A percentile compares a stretch with the other conserved stretches of the same genome.
phyloP scores from a whole-genome alignment of 2,329 filamentous ascomycete species.

The Diaporthe sp. region DNA sequence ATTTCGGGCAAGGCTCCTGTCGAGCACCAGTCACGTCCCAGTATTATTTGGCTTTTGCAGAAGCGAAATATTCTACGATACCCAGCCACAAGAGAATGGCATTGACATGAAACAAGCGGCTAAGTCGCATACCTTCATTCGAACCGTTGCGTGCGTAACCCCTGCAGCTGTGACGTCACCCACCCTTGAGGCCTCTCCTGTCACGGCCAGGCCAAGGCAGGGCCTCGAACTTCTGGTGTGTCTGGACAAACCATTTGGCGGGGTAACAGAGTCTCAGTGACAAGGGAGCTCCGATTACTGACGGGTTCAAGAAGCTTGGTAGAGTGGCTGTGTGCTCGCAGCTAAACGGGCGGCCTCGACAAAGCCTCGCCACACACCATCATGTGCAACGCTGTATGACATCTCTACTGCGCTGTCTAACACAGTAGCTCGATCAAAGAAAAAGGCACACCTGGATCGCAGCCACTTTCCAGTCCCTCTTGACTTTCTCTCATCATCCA shows the following conservation, averaged over 20 bases:
- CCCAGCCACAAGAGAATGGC: conserved; percentile 36
- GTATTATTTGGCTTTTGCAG: not conserved
- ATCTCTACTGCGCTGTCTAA: conserved; percentile 1
- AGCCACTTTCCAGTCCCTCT: not conserved
- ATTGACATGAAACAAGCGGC: conserved; percentile 24
- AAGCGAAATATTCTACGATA: conserved; percentile 36
- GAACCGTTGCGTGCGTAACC: conserved; percentile 3
- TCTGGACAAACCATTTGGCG: conserved; percentile 4
- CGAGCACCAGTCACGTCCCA: not conserved
- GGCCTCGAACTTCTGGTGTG: not conserved
- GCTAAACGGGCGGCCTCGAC: conserved; percentile 36
- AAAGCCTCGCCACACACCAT: conserved; percentile 37
- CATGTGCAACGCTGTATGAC: conserved; percentile 30
- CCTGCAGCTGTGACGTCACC: conserved; percentile 35
- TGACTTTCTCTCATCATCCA: not conserved
- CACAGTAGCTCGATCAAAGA: conserved; percentile 6
- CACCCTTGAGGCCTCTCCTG: conserved; percentile 20
- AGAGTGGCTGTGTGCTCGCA: conserved; percentile 38
- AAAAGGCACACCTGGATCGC: conserved; percentile 8
- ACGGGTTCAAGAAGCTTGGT: conserved; percentile 27
- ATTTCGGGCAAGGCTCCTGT: not conserved
- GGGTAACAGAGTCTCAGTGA: conserved; percentile 11
- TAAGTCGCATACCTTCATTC: not conserved
- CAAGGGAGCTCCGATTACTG: conserved; percentile 19
- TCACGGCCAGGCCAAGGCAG: not conserved